These are phyloP conservation scores for Hypseocharis bilobata DNA, from an alignment of 441 rosid genomes.

Conservation along the genomic window DNA sequence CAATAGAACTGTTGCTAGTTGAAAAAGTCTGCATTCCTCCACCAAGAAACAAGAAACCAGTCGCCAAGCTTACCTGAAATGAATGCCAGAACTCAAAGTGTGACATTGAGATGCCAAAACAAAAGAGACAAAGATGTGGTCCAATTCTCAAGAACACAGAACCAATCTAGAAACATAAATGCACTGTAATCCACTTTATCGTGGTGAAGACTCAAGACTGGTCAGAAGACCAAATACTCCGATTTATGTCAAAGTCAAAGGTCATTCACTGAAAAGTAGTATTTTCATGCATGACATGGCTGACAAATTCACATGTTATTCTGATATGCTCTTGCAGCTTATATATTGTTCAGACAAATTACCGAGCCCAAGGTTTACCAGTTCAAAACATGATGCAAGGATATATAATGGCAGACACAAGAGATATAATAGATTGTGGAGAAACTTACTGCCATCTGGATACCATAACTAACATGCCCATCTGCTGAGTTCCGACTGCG, in stretches of 20 bases:
- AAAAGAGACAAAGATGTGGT: background rate
- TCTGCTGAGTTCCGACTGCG: slow-evolving; percentile 66
- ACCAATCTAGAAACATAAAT: background rate
- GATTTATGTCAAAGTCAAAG: background rate
- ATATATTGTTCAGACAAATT: background rate
- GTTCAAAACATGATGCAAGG: background rate
- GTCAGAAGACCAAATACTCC: background rate
- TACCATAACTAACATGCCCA: slow-evolving; percentile 86
- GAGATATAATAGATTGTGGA: slow-evolving; percentile 12
- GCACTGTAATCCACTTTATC: background rate
- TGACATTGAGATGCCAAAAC: slow-evolving; percentile 16
- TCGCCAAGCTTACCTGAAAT: slow-evolving; percentile 79
- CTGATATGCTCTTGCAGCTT: background rate
- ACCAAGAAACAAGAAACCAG: slow-evolving; percentile 91
- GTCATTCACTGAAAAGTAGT: background rate
- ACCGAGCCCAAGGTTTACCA: background rate
- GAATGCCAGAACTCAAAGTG: slow-evolving; percentile 16
- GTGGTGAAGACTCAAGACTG: background rate
- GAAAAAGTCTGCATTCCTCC: slow-evolving; percentile 94
- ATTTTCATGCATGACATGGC: background rate
- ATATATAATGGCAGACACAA: background rate
- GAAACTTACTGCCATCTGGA: slow-evolving; percentile 80
- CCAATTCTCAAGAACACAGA: slow-evolving; percentile 1
- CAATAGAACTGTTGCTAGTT: slow-evolving; percentile 70
- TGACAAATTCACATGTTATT: background rate